Evolutionary conservation across 805 yeast species (phyloP).

Genomic region (Pichia californica): DNA sequence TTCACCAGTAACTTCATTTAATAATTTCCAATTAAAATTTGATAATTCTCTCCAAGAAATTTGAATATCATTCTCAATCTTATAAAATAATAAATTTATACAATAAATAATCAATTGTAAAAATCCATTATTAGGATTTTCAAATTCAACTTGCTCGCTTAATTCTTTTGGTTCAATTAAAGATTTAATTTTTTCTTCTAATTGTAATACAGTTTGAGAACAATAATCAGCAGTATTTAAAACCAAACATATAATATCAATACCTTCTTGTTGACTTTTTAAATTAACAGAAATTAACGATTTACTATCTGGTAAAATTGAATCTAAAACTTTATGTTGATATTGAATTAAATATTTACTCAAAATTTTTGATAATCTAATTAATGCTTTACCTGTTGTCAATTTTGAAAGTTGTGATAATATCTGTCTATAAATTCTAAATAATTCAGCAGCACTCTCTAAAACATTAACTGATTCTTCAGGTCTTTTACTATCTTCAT

Average conservation of each 20-base stretch:
- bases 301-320: conserved; percentile 38
- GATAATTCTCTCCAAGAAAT: conserved; percentile 80
- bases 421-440: conserved; percentile 67
- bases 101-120: conserved; percentile 52
- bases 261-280: conserved; percentile 47
- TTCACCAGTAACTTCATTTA: conserved; percentile 61
- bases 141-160: conserved; percentile 44
- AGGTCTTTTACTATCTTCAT: conserved; percentile 16
- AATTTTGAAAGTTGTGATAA: conserved; percentile 65
- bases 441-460: conserved; percentile 82
- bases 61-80: conserved; percentile 54
- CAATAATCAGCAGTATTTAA: conserved; percentile 90
- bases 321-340: conserved; percentile 42
- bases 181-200: conserved; percentile 53
- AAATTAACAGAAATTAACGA: conserved; percentile 27
- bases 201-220: conserved; percentile 66
- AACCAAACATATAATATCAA: conserved; percentile 61
- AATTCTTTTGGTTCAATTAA: conserved; percentile 30
- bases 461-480: conserved; percentile 45
- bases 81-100: conserved; percentile 47
- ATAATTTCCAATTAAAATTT: conserved; percentile 65
- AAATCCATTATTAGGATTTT: conserved; percentile 48
- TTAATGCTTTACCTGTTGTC: conserved; percentile 39
- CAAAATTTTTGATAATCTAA: conserved; percentile 55
- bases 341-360: conserved; percentile 60